A percentile compares a stretch with the other conserved stretches of the same genome.
Evolutionary conservation across 306 rosid genomes (phyloP).

Genomic region (Lathyrus sativus): DNA sequence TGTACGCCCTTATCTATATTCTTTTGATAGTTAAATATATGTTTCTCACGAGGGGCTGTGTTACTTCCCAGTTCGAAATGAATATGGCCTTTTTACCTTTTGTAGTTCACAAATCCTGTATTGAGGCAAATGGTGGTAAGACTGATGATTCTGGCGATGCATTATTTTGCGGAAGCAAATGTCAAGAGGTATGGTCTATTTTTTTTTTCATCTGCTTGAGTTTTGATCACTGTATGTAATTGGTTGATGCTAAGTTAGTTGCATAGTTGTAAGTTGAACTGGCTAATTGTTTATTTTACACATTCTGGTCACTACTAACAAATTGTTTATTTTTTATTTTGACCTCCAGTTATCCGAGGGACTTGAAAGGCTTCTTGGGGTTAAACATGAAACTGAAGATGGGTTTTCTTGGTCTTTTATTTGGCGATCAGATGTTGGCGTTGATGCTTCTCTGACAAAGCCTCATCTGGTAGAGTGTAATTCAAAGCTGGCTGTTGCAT

Average conservation of each 20-base stretch:
- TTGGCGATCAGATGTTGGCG: slow-evolving; percentile 61
- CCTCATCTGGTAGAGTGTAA: slow-evolving; percentile 61
- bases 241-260: slow-evolving; percentile 36
- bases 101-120: slow-evolving; percentile 73
- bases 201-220: slow-evolving; percentile 15
- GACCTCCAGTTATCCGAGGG: slow-evolving; percentile 63
- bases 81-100: slow-evolving; percentile 30
- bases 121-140: slow-evolving; percentile 46
- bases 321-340: slow-evolving; percentile 38
- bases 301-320: slow-evolving; percentile 20
- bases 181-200: slow-evolving; percentile 63
- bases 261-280: slow-evolving; percentile 27
- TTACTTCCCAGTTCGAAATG: slow-evolving; percentile 37
- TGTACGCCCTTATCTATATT: slow-evolving; percentile 53
- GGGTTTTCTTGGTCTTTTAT: slow-evolving; percentile 83
- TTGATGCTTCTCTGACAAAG: slow-evolving; percentile 55
- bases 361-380: slow-evolving; percentile 79
- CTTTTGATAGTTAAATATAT: slow-evolving; percentile 30
- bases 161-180: slow-evolving; percentile 69
- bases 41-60: slow-evolving; percentile 7
- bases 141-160: slow-evolving; percentile 40
- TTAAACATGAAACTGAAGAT: slow-evolving; percentile 73
- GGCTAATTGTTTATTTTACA: slow-evolving; percentile 26
- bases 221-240: slow-evolving; percentile 18
- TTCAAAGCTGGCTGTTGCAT: slow-evolving; percentile 87